Conservation (phyloP, 1,284 basidiomycete genomes). For the Polyporus tsugae region DNA sequence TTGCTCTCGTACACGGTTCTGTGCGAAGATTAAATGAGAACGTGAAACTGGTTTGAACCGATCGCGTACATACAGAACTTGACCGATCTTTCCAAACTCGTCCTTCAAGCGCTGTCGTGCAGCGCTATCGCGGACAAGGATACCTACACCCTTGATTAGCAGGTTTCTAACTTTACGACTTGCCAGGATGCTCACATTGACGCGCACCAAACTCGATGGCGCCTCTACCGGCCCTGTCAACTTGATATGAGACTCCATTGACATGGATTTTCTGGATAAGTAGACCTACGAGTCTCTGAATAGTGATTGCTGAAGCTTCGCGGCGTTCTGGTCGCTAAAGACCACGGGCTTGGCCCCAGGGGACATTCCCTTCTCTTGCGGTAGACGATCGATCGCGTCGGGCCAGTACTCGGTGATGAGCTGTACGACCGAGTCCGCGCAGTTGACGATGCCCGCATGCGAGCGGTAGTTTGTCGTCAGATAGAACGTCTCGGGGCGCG, state of each 20-base stretch:
- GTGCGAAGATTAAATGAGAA: background rate
- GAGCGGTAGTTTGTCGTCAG: conserved; percentile 75
- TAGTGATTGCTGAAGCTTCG: conserved; percentile 63
- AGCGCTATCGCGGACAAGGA: conserved; percentile 10
- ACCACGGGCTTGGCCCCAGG: conserved; percentile 70
- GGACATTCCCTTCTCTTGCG: conserved; percentile 63
- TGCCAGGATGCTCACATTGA: background rate
- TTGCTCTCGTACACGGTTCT: conserved; percentile 78
- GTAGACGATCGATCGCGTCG: conserved; percentile 67
- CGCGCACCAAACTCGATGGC: conserved; percentile 4
- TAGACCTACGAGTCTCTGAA: conserved; percentile 53
- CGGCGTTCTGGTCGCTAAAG: conserved; percentile 55
- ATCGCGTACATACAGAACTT: background rate
- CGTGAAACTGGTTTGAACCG: background rate
- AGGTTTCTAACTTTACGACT: background rate
- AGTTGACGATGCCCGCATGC: conserved; percentile 69
- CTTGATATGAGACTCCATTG: background rate
- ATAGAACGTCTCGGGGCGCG: conserved; percentile 59
- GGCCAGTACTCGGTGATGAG: conserved; percentile 72
- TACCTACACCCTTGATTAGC: background rate
- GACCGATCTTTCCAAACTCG: background rate
- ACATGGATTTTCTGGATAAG: too few relatives aligned
- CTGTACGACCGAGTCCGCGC: conserved; percentile 68
- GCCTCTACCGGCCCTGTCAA: background rate
- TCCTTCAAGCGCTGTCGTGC: background rate